These are phyloP conservation scores for Prunus mira DNA, from an alignment of 306 rosid species.

Conservation along the genomic window DNA sequence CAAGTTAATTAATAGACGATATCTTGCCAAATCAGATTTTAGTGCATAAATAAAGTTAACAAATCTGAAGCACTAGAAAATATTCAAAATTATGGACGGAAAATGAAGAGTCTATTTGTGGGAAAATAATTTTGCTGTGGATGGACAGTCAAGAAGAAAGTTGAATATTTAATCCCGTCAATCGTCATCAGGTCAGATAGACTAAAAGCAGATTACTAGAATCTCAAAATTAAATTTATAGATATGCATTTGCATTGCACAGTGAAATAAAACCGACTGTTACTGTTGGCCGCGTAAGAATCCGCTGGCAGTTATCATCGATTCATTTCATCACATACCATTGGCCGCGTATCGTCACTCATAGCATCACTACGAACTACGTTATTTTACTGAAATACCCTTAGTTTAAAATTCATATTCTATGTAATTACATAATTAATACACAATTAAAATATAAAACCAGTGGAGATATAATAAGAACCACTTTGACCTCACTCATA, in stretches of 20 bases:
- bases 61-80: too few relatives aligned
- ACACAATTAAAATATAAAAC: background rate
- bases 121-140: background rate
- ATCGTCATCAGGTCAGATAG: background rate
- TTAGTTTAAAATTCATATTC: background rate
- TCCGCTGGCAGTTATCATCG: background rate
- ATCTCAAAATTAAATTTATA: background rate
- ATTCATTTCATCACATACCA: background rate
- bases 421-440: background rate
- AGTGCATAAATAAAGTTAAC: too few relatives aligned
- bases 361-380: background rate
- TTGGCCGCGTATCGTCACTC: slow-evolving; percentile 24
- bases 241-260: background rate
- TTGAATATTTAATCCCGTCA: background rate
- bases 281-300: slow-evolving; percentile 39
- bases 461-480: background rate
- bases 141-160: background rate
- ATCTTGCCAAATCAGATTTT: too few relatives aligned
- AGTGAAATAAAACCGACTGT: background rate
- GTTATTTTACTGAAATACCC: slow-evolving; percentile 21
- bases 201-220: background rate
- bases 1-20: too few relatives aligned
- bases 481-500: background rate
- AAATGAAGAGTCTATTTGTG: too few relatives aligned
- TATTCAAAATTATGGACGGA: too few relatives aligned